These are phyloP conservation scores for Cronartium ribicola DNA, from an alignment of 1,284 basidiomycete species.

Conservation along the genomic window DNA sequence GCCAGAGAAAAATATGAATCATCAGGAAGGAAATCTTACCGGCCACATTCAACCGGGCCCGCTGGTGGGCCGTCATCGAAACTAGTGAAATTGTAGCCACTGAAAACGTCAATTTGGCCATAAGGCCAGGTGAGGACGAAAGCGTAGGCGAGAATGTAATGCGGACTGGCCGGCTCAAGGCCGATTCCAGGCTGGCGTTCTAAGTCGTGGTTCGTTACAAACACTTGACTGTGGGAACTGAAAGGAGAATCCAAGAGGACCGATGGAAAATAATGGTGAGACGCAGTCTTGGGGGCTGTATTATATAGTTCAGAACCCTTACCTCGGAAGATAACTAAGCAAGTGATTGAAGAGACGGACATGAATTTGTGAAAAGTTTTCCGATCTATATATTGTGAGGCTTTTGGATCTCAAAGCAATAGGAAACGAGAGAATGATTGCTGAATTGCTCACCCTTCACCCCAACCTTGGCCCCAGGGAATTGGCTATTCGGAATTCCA, in stretches of 20 bases:
- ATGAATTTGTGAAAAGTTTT: no score
- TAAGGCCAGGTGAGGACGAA: constrained; percentile 35
- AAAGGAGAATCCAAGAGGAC: neutral
- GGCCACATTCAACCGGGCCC: constrained; percentile 11
- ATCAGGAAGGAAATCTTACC: neutral
- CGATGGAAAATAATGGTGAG: neutral
- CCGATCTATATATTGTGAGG: no score
- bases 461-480: constrained; percentile 34
- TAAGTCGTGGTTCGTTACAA: constrained; percentile 34
- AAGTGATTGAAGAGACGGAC: no score
- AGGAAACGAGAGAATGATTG: neutral
- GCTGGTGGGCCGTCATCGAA: constrained; percentile 26
- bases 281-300: neutral
- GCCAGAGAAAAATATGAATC: neutral
- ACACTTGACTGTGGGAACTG: constrained; percentile 25
- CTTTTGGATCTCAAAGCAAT: no score
- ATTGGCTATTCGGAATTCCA: constrained; percentile 7
- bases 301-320: neutral
- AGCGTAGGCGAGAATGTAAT: constrained; percentile 16
- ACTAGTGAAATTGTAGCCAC: constrained; percentile 24
- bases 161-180: neutral
- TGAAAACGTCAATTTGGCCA: constrained; percentile 25
- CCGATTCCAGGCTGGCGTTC: constrained; percentile 9
- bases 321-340: constrained; percentile 30
- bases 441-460: constrained; percentile 12